phyloP scores from a whole-genome alignment of 129 eudicot species.

The Pseudognaphalium luteoalbum region DNA sequence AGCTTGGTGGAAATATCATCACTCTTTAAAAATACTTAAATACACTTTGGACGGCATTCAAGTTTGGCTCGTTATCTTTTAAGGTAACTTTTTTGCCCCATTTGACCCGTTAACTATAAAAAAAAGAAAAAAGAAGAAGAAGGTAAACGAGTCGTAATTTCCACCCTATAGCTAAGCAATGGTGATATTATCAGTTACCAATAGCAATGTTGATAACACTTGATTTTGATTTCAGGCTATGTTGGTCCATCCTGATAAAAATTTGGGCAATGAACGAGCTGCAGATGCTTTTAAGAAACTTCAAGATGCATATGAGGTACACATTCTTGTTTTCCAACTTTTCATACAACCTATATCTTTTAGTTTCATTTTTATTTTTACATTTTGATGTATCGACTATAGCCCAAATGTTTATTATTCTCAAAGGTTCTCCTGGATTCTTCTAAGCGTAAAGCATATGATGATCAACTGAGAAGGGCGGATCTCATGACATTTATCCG shows the following conservation, averaged over 20 bases:
- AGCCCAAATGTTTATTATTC: neutral
- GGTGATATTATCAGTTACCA: too few species aligned
- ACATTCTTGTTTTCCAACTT: neutral
- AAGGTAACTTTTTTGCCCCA: too few species aligned
- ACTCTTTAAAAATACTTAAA: too few species aligned
- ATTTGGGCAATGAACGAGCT: conserved; percentile 96
- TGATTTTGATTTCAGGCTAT: conserved; percentile 75
- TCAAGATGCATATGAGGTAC: conserved; percentile 91
- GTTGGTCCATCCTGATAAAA: conserved; percentile 95
- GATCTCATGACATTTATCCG: conserved; percentile 57
- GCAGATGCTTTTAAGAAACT: conserved; percentile 96
- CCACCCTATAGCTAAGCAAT: too few species aligned
- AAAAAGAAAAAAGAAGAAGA: too few species aligned
- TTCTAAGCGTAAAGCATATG: conserved; percentile 60
- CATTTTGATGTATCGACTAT: neutral
- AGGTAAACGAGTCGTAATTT: too few species aligned
- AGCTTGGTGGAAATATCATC: too few species aligned
- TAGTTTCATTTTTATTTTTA: neutral
- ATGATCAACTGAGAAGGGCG: conserved; percentile 66
- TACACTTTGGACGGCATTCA: too few species aligned
- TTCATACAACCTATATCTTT: too few species aligned
- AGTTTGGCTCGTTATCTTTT: too few species aligned
- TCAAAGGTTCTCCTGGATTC: conserved; percentile 56
- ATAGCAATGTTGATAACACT: too few species aligned
- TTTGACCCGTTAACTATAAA: too few species aligned